Conservation (phyloP, 208 protist species). For the Herpetomonas muscarum region DNA sequence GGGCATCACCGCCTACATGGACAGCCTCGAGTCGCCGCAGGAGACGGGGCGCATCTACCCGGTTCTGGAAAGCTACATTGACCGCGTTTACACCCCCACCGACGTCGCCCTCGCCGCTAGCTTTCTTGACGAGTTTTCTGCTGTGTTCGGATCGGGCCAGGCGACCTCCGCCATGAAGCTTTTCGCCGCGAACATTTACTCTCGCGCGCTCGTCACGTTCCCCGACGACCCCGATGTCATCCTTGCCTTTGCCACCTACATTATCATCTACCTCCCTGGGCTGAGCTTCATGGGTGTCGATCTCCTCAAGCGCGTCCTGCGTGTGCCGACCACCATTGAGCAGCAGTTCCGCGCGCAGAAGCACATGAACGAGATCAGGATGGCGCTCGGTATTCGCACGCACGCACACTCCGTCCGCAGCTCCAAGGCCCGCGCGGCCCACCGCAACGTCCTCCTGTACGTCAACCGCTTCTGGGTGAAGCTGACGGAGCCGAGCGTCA, state of each 20-base stretch:
- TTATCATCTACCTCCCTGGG: conserved; percentile 12
- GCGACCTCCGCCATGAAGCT: conserved; percentile 8
- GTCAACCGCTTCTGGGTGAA: conserved; percentile 21
- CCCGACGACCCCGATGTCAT: conserved; percentile 7
- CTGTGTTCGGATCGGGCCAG: conserved; percentile 4
- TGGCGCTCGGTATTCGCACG: conserved; percentile 18
- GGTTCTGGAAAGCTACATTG: conserved; percentile 14
- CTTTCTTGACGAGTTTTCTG: conserved; percentile 5
- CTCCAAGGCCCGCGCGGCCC: conserved; percentile 12
- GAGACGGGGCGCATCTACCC: neutral
- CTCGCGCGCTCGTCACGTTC: conserved; percentile 8
- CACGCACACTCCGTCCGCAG: conserved; percentile 18
- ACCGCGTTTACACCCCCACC: conserved; percentile 1
- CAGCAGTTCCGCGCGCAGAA: conserved; percentile 17
- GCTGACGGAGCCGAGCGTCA: conserved; percentile 31
- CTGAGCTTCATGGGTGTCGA: conserved; percentile 21
- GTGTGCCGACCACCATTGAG: conserved; percentile 4
- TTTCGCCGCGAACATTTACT: conserved; percentile 19
- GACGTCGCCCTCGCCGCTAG: conserved; percentile 19
- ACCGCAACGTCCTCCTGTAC: conserved; percentile 11
- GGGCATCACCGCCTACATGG: conserved; percentile 1
- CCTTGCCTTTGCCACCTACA: conserved; percentile 8
- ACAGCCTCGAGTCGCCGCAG: neutral
- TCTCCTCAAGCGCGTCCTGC: conserved; percentile 13
- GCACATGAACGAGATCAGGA: conserved; percentile 12